phyloP scores from a whole-genome alignment of 2,329 filamentous ascomycete genomes.

The Rhynchosporium graminicola region DNA sequence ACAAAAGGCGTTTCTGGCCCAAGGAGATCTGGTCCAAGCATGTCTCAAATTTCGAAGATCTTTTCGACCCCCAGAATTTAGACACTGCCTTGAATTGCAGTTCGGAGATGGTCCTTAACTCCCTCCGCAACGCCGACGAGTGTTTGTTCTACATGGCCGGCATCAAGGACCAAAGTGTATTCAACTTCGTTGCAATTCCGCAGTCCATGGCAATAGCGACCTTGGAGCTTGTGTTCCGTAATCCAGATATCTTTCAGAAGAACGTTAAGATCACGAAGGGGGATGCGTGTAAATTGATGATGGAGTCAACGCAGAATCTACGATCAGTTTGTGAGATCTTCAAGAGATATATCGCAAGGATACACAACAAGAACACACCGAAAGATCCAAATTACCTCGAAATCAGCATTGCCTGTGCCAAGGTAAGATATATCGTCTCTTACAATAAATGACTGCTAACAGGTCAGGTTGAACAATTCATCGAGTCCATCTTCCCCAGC shows the following conservation, averaged over 20 bases:
- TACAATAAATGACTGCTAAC: slow-evolving; percentile 12
- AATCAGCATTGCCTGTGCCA: slow-evolving; percentile 70
- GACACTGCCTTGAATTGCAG: slow-evolving; percentile 79
- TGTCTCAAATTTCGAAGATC: slow-evolving; percentile 83
- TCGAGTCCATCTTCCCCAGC: slow-evolving; percentile 87
- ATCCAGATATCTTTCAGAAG: slow-evolving; percentile 78
- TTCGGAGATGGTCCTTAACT: slow-evolving; percentile 93
- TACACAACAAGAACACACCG: slow-evolving; percentile 92
- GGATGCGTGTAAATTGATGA: slow-evolving; percentile 88
- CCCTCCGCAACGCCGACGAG: slow-evolving; percentile 83
- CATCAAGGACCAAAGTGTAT: slow-evolving; percentile 92
- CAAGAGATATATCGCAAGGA: slow-evolving; percentile 72
- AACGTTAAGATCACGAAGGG: slow-evolving; percentile 98
- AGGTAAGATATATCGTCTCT: neutral
- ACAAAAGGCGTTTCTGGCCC: slow-evolving; percentile 90
- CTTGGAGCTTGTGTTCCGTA: slow-evolving; percentile 87
- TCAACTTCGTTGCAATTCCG: slow-evolving; percentile 98
- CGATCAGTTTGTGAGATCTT: slow-evolving; percentile 80
- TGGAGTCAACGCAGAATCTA: slow-evolving; percentile 88
- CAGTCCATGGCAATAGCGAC: slow-evolving; percentile 98
- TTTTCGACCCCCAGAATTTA: slow-evolving; percentile 80
- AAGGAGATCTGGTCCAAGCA: slow-evolving; percentile 97
- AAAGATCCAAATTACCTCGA: slow-evolving; percentile 88
- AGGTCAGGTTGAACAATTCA: slow-evolving; percentile 84
- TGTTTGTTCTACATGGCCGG: slow-evolving; percentile 98